Evolutionary conservation across 495 filamentous ascomycete species (phyloP).

Genomic region (Trichoderma virens): DNA sequence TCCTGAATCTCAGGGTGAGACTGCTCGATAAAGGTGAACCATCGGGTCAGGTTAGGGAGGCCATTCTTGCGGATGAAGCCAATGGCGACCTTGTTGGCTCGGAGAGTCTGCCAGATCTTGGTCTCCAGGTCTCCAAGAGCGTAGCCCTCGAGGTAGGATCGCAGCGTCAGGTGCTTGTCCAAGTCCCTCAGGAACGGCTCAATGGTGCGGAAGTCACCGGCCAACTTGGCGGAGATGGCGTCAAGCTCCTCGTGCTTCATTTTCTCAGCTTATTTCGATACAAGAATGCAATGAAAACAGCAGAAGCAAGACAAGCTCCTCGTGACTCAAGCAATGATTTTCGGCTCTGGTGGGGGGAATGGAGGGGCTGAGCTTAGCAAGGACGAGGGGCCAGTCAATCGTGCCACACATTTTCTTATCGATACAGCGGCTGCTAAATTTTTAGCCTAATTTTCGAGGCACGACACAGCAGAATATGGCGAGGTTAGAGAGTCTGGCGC

Average conservation of each 20-base stretch:
- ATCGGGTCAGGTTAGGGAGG: conserved; percentile 72
- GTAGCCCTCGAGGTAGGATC: conserved; percentile 82
- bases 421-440: background rate
- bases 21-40: conserved; percentile 84
- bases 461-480: conserved; percentile 7
- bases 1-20: conserved; percentile 59
- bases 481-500: conserved; percentile 12
- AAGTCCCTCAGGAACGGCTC: conserved; percentile 69
- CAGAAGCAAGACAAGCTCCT: background rate
- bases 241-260: conserved; percentile 48
- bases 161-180: conserved; percentile 77
- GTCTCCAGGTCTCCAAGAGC: conserved; percentile 68
- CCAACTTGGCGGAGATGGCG: conserved; percentile 40
- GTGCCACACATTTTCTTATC: conserved; percentile 5
- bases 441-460: conserved; percentile 9
- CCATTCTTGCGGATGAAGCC: conserved; percentile 70
- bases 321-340: conserved; percentile 20
- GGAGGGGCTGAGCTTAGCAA: conserved; percentile 20
- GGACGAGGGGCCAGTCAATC: conserved; percentile 1
- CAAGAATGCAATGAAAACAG: background rate
- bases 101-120: conserved; percentile 76
- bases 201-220: conserved; percentile 69
- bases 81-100: conserved; percentile 76
- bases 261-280: background rate
- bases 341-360: conserved; percentile 13